A percentile compares a stretch with the other conserved stretches of the same genome.
phyloP scores from a whole-genome alignment of 768 basidiomycete genomes.

The Lanmaoa rubissima region DNA sequence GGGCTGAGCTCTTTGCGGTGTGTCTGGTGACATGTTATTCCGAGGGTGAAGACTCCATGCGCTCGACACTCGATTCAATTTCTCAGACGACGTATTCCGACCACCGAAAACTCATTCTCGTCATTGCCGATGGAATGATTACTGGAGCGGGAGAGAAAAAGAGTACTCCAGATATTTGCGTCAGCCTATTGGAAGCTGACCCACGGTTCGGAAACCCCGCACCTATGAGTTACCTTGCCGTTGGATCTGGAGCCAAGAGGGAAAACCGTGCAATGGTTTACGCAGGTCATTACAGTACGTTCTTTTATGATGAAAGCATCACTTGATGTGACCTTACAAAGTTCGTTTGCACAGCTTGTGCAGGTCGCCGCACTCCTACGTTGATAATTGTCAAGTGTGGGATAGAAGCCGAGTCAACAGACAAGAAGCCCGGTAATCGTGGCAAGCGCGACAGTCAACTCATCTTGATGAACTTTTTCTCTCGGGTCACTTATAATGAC shows the following conservation, averaged over 20 bases:
- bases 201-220: slow-evolving; percentile 93
- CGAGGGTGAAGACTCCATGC: slow-evolving; percentile 90
- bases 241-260: slow-evolving; percentile 84
- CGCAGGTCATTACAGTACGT: slow-evolving; percentile 98
- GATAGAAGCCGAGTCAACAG: slow-evolving; percentile 77
- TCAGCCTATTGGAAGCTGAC: slow-evolving; percentile 87
- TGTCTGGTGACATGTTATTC: slow-evolving; percentile 98
- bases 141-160: slow-evolving; percentile 95
- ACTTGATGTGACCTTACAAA: background rate
- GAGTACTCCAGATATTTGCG: slow-evolving; percentile 96
- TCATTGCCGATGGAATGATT: slow-evolving; percentile 98
- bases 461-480: slow-evolving; percentile 99
- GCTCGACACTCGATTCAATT: slow-evolving; percentile 91
- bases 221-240: slow-evolving; percentile 90
- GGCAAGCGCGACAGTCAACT: slow-evolving; percentile 99
- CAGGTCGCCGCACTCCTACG: slow-evolving; percentile 89
- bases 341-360: slow-evolving; percentile 50
- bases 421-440: slow-evolving; percentile 96
- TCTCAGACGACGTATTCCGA: slow-evolving; percentile 91
- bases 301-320: background rate
- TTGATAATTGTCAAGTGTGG: slow-evolving; percentile 97
- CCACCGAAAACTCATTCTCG: slow-evolving; percentile 84
- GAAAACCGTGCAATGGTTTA: slow-evolving; percentile 98
- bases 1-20: slow-evolving; percentile 91
- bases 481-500: slow-evolving; percentile 98